phyloP scores from a whole-genome alignment of 164 flowering plant genomes.

The Tetrastigma voinierianum region DNA sequence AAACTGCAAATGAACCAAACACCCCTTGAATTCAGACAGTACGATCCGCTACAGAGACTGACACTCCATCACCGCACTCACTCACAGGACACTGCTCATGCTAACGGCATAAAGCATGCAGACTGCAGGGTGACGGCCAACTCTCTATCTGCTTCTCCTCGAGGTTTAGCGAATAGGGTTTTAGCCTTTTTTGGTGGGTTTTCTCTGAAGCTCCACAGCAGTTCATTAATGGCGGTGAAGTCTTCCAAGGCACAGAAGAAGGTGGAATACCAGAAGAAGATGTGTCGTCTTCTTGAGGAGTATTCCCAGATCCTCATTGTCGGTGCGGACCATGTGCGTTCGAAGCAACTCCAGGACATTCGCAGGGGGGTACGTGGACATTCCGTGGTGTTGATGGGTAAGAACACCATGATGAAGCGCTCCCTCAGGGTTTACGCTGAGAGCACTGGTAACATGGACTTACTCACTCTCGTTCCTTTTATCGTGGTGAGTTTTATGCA shows the following conservation, averaged over 20 bases:
- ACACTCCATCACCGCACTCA: too few relatives aligned
- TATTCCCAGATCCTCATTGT: slow-evolving; percentile 61
- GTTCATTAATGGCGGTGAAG: slow-evolving; percentile 41
- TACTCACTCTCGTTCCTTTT: slow-evolving; percentile 53
- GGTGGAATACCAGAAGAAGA: slow-evolving; percentile 62
- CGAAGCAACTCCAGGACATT: slow-evolving; percentile 78
- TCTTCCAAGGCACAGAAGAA: slow-evolving; percentile 70
- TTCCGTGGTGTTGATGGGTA: slow-evolving; percentile 72
- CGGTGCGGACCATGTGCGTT: slow-evolving; percentile 78
- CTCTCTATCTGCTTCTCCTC: slow-evolving; percentile 24
- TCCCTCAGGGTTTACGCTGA: slow-evolving; percentile 53
- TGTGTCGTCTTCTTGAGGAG: slow-evolving; percentile 66
- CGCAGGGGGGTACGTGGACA: slow-evolving; percentile 59
- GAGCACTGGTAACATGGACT: slow-evolving; percentile 49
- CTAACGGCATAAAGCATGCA: too few relatives aligned
- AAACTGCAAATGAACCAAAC: too few relatives aligned
- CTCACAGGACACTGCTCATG: too few relatives aligned
- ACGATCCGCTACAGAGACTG: too few relatives aligned
- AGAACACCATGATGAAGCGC: slow-evolving; percentile 76
- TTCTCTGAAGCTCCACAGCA: background rate
- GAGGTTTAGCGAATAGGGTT: slow-evolving; percentile 26
- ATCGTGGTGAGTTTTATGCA: slow-evolving; percentile 34
- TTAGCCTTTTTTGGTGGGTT: background rate
- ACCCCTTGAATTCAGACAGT: too few relatives aligned
- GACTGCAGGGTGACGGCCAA: too few relatives aligned